Conservation (phyloP, 2,329 filamentous ascomycete species). For the Diaporthe aspalathi region DNA sequence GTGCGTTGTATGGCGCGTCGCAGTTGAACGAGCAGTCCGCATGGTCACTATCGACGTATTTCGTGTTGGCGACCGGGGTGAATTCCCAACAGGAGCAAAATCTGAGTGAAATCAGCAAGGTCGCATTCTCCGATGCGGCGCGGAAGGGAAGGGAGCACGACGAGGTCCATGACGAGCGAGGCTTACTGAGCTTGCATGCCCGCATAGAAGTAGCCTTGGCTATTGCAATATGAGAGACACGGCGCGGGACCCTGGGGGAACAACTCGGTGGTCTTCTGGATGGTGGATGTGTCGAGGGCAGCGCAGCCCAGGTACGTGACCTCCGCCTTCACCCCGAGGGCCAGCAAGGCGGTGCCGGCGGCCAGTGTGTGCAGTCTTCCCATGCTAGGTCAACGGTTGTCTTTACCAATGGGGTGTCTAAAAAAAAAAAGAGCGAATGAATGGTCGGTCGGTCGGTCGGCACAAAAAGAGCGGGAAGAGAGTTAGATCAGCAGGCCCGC, state of each 20-base stretch:
- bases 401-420: background rate
- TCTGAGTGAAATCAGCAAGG: constrained; percentile 8
- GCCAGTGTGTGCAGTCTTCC: constrained; percentile 27
- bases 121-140: background rate
- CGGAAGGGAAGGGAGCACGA: too few species aligned
- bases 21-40: constrained; percentile 37
- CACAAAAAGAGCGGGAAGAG: constrained; percentile 2
- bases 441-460: constrained; percentile 26
- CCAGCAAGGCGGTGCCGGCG: constrained; percentile 24
- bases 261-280: background rate
- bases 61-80: background rate
- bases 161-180: background rate
- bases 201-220: constrained; percentile 18
- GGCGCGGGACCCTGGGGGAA: constrained; percentile 25
- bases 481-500: background rate
- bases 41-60: constrained; percentile 26
- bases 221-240: constrained; percentile 35
- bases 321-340: constrained; percentile 21
- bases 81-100: constrained; percentile 35
- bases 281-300: constrained; percentile 14
- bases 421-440: constrained; percentile 33
- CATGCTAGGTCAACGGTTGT: constrained; percentile 20
- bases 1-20: constrained; percentile 20
- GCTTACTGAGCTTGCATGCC: constrained; percentile 35
- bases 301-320: constrained; percentile 29